A percentile compares a stretch with the other conserved stretches of the same genome.
These are phyloP conservation scores for Neurospora tetraspora DNA, from an alignment of 495 filamentous ascomycete species.

Conservation along the genomic window DNA sequence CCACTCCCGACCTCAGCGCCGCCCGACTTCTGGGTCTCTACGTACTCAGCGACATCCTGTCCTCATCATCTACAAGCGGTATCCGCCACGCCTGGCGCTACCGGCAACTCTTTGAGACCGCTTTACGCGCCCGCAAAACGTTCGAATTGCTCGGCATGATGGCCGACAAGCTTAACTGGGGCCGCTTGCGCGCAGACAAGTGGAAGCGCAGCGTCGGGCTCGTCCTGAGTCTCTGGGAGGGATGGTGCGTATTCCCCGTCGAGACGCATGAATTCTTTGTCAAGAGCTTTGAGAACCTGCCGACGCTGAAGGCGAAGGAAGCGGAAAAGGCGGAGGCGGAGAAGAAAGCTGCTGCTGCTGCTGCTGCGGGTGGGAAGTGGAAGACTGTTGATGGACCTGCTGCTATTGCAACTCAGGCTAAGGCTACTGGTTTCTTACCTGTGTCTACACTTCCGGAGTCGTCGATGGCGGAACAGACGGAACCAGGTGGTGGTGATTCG, in stretches of 20 bases:
- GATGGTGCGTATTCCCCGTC: constrained; percentile 77
- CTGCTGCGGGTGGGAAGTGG: constrained; percentile 42
- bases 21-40: constrained; percentile 78
- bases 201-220: constrained; percentile 75
- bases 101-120: constrained; percentile 71
- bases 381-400: constrained; percentile 53
- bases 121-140: constrained; percentile 55
- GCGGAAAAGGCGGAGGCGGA: constrained; percentile 37
- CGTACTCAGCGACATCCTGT: constrained; percentile 79
- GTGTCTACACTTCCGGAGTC: constrained; percentile 12
- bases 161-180: constrained; percentile 70
- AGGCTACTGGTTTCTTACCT: constrained; percentile 25
- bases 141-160: constrained; percentile 77
- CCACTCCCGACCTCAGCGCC: constrained; percentile 49
- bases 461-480: too few species aligned
- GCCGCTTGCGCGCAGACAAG: constrained; percentile 74
- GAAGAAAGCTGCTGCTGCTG: constrained; percentile 35
- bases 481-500: background rate
- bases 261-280: constrained; percentile 65
- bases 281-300: constrained; percentile 63
- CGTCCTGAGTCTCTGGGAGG: constrained; percentile 76
- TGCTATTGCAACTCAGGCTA: constrained; percentile 28
- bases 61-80: constrained; percentile 70
- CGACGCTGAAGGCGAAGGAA: constrained; percentile 41
- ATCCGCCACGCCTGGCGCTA: constrained; percentile 89